These are phyloP conservation scores for Lasiosphaeria hispida DNA, from an alignment of 495 filamentous ascomycete species.

Conservation along the genomic window DNA sequence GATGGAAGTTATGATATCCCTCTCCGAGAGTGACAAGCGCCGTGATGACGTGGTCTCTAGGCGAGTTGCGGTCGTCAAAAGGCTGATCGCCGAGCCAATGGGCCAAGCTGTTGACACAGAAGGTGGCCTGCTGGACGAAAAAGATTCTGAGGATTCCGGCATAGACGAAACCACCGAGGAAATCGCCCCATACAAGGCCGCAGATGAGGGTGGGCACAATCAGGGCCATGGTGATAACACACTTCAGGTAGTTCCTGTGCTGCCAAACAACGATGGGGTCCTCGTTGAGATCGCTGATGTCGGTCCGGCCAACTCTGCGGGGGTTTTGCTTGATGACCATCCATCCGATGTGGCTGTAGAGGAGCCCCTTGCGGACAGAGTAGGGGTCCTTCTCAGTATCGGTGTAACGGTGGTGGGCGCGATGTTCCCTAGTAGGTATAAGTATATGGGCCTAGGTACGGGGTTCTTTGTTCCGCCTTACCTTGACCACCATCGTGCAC, in stretches of 20 bases:
- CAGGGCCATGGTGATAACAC: slow-evolving; percentile 82
- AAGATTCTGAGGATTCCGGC: slow-evolving; percentile 94
- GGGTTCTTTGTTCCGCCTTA: slow-evolving; percentile 24
- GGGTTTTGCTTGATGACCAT: slow-evolving; percentile 96
- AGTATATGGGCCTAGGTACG: background rate
- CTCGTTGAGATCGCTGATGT: slow-evolving; percentile 95
- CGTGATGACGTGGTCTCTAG: slow-evolving; percentile 94
- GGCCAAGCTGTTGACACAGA: slow-evolving; percentile 98
- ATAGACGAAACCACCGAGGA: slow-evolving; percentile 88
- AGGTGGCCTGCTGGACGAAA: slow-evolving; percentile 98
- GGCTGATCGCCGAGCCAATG: slow-evolving; percentile 99
- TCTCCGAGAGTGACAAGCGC: slow-evolving; percentile 94
- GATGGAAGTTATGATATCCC: slow-evolving; percentile 99
- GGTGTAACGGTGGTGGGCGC: slow-evolving; percentile 97
- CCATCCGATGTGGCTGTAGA: slow-evolving; percentile 94
- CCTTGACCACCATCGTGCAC: slow-evolving; percentile 95
- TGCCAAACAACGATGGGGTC: slow-evolving; percentile 93
- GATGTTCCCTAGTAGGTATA: slow-evolving; percentile 54
- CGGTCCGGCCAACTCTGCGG: slow-evolving; percentile 88
- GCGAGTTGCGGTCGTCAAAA: slow-evolving; percentile 98
- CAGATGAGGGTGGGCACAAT: slow-evolving; percentile 79
- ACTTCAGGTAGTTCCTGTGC: slow-evolving; percentile 89
- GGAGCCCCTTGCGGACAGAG: slow-evolving; percentile 90
- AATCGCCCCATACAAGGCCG: slow-evolving; percentile 89
- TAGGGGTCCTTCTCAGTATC: slow-evolving; percentile 99